These are phyloP conservation scores for slime mould (Dictyostelium discoideum) DNA, from an alignment of 78 protist genomes.

Conservation along the genomic window DNA sequence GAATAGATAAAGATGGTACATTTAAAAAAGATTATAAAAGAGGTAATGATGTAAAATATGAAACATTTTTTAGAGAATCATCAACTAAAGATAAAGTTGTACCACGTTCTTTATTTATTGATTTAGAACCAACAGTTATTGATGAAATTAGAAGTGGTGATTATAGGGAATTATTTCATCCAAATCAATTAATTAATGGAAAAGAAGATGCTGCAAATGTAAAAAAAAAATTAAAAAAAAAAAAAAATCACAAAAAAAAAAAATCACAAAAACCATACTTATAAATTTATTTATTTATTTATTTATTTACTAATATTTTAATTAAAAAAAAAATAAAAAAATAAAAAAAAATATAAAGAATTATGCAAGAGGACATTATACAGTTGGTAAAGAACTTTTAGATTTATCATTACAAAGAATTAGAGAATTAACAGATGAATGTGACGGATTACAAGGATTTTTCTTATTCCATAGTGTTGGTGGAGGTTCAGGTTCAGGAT, in stretches of 20 bases:
- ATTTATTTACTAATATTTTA: not conserved
- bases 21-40: slow-evolving; percentile 94
- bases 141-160: slow-evolving; percentile 97
- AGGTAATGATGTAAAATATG: slow-evolving; percentile 70
- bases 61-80: slow-evolving; percentile 96
- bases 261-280: no score
- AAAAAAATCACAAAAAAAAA: no score
- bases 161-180: slow-evolving; percentile 98
- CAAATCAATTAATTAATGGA: slow-evolving; percentile 98
- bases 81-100: slow-evolving; percentile 92
- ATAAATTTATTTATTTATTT: no score
- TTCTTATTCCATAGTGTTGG: slow-evolving; percentile 97
- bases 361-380: slow-evolving; percentile 99
- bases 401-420: slow-evolving; percentile 97
- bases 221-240: not conserved
- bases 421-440: slow-evolving; percentile 98
- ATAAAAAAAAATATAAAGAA: slow-evolving; percentile 47
- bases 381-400: slow-evolving; percentile 97
- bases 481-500: slow-evolving; percentile 99
- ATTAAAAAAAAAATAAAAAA: not conserved
- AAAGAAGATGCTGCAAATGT: slow-evolving; percentile 99
- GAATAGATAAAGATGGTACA: slow-evolving; percentile 97
- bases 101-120: slow-evolving; percentile 97
- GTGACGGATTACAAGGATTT: slow-evolving; percentile 99
- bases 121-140: slow-evolving; percentile 97